Conservation (phyloP, 2,329 filamentous ascomycete genomes). For the Colletotrichum costaricense region DNA sequence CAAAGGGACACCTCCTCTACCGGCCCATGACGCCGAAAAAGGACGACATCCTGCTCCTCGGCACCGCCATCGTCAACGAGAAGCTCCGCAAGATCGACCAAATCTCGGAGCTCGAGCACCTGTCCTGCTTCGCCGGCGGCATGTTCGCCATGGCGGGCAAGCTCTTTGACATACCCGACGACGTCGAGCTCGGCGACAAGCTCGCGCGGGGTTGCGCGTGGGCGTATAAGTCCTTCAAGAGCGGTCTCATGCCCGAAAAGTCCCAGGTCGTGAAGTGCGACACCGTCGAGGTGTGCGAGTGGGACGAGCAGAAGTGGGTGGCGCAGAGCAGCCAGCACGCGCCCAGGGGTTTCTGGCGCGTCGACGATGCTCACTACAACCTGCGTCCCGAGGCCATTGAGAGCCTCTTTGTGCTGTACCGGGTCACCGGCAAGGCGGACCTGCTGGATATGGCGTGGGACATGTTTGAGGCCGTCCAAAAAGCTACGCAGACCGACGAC, state of each 20-base stretch:
- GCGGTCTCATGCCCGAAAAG: conserved; percentile 65
- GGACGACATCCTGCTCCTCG: conserved; percentile 67
- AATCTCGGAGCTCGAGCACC: conserved; percentile 54
- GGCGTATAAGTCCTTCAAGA: conserved; percentile 58
- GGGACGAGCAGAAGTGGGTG: conserved; percentile 46
- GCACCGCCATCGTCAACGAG: conserved; percentile 42
- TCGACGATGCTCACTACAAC: conserved; percentile 60
- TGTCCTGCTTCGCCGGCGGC: conserved; percentile 64
- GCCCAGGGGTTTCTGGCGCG: conserved; percentile 71
- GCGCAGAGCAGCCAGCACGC: conserved; percentile 40
- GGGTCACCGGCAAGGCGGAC: conserved; percentile 59
- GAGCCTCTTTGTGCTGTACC: conserved; percentile 66
- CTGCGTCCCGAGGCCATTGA: conserved; percentile 64
- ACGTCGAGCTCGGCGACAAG: conserved; percentile 56
- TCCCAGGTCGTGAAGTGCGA: conserved; percentile 56
- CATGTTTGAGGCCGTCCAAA: conserved; percentile 62
- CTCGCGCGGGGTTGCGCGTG: conserved; percentile 64
- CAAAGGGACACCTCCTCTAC: conserved; percentile 69
- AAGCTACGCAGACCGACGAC: conserved; percentile 56
- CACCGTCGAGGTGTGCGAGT: conserved; percentile 55
- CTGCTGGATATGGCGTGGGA: conserved; percentile 64
- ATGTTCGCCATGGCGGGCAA: conserved; percentile 61
- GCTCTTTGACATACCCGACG: conserved; percentile 52
- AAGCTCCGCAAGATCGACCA: conserved; percentile 35
- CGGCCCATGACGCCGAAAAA: conserved; percentile 68